phyloP scores from a whole-genome alignment of 2,329 filamentous ascomycete species.

The Fusarium oligoseptatum region DNA sequence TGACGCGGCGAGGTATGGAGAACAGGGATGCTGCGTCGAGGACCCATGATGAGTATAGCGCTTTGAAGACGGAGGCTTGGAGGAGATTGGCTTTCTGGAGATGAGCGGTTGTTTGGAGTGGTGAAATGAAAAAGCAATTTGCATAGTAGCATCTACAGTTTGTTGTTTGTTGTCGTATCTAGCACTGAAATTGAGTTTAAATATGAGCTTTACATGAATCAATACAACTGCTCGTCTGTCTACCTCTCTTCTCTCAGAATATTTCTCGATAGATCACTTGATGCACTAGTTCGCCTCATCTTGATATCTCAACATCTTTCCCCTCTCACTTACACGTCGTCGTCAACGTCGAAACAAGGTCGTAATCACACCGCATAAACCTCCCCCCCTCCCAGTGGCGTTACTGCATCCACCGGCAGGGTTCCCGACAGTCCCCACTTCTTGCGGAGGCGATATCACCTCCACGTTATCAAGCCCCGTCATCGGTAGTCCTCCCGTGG shows the following conservation, averaged over 20 bases:
- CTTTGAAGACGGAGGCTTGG: conserved; percentile 48
- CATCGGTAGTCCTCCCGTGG: conserved; percentile 30
- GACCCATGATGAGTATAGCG: conserved; percentile 48
- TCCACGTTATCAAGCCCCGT: conserved; percentile 12
- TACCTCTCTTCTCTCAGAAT: not conserved
- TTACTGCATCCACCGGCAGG: conserved; percentile 14
- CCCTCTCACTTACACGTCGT: not conserved
- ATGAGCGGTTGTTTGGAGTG: not conserved
- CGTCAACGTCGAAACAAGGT: conserved; percentile 1
- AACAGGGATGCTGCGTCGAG: conserved; percentile 54
- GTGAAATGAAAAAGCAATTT: conserved; percentile 8
- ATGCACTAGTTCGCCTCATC: not conserved
- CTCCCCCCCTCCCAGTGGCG: not conserved
- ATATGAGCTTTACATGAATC: not conserved
- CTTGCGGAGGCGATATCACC: conserved; percentile 10
- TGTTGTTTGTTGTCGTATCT: not conserved
- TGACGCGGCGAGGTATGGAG: conserved; percentile 54
- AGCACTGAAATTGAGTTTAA: not conserved
- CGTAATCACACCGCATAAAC: not conserved
- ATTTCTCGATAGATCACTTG: not conserved
- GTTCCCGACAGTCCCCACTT: conserved; percentile 19
- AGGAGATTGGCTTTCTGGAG: conserved; percentile 48
- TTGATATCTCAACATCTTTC: not conserved
- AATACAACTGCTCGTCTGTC: not conserved
- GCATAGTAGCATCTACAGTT: not conserved